Evolutionary conservation across 2,329 filamentous ascomycete species (phyloP), one percentile per base, ranked within the genome.

Genomic region (Magnaporthales sp.): DNA sequence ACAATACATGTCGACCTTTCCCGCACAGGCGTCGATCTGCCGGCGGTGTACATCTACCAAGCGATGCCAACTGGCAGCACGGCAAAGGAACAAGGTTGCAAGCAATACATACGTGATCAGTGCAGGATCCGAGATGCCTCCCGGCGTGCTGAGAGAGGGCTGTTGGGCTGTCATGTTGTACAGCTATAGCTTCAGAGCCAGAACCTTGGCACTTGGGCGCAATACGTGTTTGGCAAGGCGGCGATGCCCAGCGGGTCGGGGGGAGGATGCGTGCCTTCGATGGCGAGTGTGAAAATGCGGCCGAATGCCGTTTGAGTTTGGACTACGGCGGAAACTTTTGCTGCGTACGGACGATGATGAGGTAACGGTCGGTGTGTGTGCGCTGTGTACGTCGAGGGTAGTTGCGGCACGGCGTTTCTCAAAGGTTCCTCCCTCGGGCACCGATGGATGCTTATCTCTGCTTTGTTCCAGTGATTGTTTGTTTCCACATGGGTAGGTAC

Each of bases 91-190:
- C 38, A 51, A n/a, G 5, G 38, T n/a, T 51, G 38, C 38, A 51
- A 51, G 9, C n/a, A 8, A 51, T 51, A 70, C 71, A 54, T 46
- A 72, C 71, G 71, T 70, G 67, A 72, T 72, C 66, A 72, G 68
- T 31, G 71, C 70, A 62, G 71, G 71, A 65, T 72, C 71, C 30
- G 71, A 72, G 66, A 72, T 72, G 66, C 71, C 71, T 27, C 71
- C 71, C 64, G 71, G 70, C 65, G 69, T 71, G 58, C 38, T 56
- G 24, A 65, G 46, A 24, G 63, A 65, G 15, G 63, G 24, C 63
- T 32, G 63, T 54, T 64, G 63, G 54, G 63, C 63, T 51, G 63
- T 54, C 63, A 65, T 65, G 7, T 51, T 65, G 29, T 24, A 29
- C 19, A 62, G 61, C 31, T 32, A n/a, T n/a, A 51, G 38, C 38